Evolutionary conservation across 257 asterid genomes (phyloP).

Genomic region (Solanum ossicruentum): DNA sequence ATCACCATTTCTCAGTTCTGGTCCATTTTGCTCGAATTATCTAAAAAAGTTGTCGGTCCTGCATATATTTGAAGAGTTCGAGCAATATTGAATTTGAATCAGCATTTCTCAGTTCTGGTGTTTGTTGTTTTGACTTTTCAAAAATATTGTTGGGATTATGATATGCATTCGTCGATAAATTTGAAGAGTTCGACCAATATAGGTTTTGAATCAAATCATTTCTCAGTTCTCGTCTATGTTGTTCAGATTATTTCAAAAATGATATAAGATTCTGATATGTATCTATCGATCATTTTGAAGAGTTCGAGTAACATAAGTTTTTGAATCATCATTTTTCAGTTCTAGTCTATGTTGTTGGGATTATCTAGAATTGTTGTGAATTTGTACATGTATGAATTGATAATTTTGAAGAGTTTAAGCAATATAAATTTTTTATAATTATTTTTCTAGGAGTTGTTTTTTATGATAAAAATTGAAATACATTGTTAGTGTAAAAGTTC

Average conservation of each 20-base stretch:
- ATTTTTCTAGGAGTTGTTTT: too few relatives aligned
- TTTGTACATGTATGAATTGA: background rate
- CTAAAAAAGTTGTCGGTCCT: too few relatives aligned
- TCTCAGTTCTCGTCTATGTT: background rate
- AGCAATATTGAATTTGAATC: background rate
- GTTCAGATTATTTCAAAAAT: background rate
- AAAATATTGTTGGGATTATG: too few relatives aligned
- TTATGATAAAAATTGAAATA: too few relatives aligned
- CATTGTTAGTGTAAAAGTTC: background rate
- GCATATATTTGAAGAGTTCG: too few relatives aligned
- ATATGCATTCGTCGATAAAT: background rate
- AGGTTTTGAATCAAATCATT: background rate
- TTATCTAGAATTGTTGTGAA: background rate
- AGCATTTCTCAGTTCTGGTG: background rate
- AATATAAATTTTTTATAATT: rapidly evolving
- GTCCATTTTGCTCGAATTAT: too few relatives aligned
- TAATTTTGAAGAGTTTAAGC: background rate
- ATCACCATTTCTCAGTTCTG: background rate
- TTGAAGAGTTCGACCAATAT: background rate
- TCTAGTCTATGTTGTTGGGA: background rate
- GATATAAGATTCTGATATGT: background rate
- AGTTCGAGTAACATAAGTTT: rapidly evolving
- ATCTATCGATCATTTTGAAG: background rate
- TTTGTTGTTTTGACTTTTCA: background rate
- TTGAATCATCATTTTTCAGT: background rate